Conservation (phyloP, 2,329 filamentous ascomycete genomes). For the Aaosphaeria arxii region DNA sequence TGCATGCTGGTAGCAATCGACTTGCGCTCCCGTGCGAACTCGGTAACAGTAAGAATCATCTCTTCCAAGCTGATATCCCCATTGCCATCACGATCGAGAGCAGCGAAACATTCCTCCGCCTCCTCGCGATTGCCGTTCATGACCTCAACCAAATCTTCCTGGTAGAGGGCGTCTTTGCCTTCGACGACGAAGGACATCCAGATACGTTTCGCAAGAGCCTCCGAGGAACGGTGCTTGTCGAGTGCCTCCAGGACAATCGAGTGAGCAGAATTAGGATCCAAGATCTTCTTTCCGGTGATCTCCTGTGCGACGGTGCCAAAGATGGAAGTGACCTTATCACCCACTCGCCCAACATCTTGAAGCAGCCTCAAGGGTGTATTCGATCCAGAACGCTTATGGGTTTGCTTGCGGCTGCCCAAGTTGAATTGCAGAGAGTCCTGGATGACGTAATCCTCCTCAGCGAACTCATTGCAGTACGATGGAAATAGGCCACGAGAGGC, state of each 20-base stretch:
- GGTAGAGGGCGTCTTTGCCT: conserved; percentile 73
- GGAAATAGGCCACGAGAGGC: conserved; percentile 87
- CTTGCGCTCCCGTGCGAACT: conserved; percentile 82
- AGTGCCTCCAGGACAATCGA: conserved; percentile 86
- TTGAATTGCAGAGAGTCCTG: conserved; percentile 68
- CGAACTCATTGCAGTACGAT: conserved; percentile 86
- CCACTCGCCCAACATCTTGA: conserved; percentile 67
- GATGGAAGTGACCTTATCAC: conserved; percentile 88
- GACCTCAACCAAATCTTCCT: conserved; percentile 84
- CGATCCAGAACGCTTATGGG: conserved; percentile 56
- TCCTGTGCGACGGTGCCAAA: conserved; percentile 94
- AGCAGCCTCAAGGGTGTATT: conserved; percentile 78
- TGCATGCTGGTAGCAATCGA: conserved; percentile 91
- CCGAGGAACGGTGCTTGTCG: conserved; percentile 77
- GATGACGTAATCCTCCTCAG: conserved; percentile 88
- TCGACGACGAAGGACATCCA: conserved; percentile 99
- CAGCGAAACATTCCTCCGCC: conserved; percentile 79
- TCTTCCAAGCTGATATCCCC: conserved; percentile 94
- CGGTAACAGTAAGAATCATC: conserved; percentile 83
- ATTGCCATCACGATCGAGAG: conserved; percentile 83
- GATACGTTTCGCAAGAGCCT: conserved; percentile 88
- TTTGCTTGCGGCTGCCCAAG: conserved; percentile 56
- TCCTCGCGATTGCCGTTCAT: conserved; percentile 73
- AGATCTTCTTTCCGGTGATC: conserved; percentile 91
- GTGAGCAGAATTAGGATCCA: conserved; percentile 88